Conservation (phyloP, 2,329 filamentous ascomycete genomes). For the Xylaria sp. region DNA sequence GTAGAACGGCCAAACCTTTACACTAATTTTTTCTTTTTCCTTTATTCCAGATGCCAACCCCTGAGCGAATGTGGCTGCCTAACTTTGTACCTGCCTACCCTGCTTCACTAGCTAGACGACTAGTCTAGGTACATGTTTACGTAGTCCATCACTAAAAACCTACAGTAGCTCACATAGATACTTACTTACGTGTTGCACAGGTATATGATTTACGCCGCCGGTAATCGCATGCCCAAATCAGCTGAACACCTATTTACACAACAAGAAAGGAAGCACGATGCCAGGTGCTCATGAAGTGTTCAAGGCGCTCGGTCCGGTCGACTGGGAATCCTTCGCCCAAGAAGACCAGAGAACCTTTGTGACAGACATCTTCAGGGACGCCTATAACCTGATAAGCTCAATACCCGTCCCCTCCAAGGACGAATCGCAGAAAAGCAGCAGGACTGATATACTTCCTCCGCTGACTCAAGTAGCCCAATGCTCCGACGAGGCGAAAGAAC, state of each 20-base stretch:
- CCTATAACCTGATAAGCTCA: slow-evolving; percentile 79
- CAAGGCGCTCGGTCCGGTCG: slow-evolving; percentile 62
- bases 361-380: slow-evolving; percentile 70
- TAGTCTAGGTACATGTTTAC: too few relatives aligned
- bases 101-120: too few relatives aligned
- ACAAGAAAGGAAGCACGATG: slow-evolving; percentile 35
- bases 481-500: slow-evolving; percentile 62
- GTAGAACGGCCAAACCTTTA: too few relatives aligned
- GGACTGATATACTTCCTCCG: slow-evolving; percentile 57
- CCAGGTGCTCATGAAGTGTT: slow-evolving; percentile 59
- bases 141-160: too few relatives aligned
- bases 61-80: too few relatives aligned
- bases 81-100: too few relatives aligned
- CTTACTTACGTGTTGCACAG: too few relatives aligned
- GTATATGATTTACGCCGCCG: neutral
- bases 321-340: slow-evolving; percentile 57
- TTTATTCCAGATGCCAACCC: too few relatives aligned
- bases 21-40: too few relatives aligned
- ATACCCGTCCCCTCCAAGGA: slow-evolving; percentile 68
- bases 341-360: slow-evolving; percentile 66
- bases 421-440: slow-evolving; percentile 40
- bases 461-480: slow-evolving; percentile 60
- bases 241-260: neutral
- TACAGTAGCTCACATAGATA: too few relatives aligned
- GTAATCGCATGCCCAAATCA: neutral